Base-by-base conservation (phyloP, 2,329 filamentous ascomycete genomes). In the Teratosphaeria gauchensis region DNA sequence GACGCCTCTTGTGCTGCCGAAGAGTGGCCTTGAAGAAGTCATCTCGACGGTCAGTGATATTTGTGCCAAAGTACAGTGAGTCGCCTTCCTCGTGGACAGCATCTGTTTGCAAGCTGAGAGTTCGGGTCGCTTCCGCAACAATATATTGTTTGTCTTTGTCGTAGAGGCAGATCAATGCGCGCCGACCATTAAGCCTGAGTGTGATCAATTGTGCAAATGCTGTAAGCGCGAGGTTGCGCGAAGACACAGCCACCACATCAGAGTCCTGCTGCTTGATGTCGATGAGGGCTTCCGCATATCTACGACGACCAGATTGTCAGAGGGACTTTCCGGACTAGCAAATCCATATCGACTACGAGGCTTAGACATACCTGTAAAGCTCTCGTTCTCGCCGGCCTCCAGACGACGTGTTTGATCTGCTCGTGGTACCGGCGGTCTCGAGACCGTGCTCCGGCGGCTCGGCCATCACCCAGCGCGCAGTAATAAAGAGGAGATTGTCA, bases 111-210 rank as follows among this genome's bases (percentile, higher is more conserved):
- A 79, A 67, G 4, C 76, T 75, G 3, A 80, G 62, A 1, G 74
- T 77, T 53, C 73, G 74, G 1, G 80, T 82, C 8, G 77, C 76
- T 63, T 82, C 80, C 42, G 79, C 79, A 51, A 83, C 73, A 54
- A 82, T 75, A 58, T 78, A 80, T 68, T 82, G 78, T 11, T 71
- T 73, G 2, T 72, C 68, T 4, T 69, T 67, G 60, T 78, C 77
- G 56, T 81, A 76, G 19, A 82, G 68, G 55, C 78, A 78, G 24
- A 82, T 75, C 69, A 82, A 76, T 51, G 73, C 75, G 42, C 80
- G 75, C 60, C 78, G 76, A 31, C 75, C 75, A 16, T 75, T 72
- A 48, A 82, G 71, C 0, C 79, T 73, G 57, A 82, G 73, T 9
- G 79, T 73, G 32, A 75, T 76, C 28, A 83, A 72, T 66, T 83